Evolutionary conservation across 257 asterid genomes (phyloP).

Genomic region (Solanum tacnaense): DNA sequence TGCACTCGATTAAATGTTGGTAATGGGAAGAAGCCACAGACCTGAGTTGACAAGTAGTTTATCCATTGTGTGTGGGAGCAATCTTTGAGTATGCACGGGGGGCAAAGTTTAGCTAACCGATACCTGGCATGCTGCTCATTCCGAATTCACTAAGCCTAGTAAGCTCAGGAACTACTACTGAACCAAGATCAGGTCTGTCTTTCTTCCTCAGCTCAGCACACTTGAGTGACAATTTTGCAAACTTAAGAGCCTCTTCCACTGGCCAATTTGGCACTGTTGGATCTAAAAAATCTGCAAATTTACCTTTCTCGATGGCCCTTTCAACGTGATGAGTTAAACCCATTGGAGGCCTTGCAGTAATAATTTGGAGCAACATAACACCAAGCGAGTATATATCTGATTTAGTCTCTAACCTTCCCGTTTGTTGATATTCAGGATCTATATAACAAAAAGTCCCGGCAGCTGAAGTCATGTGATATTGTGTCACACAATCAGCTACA

Average conservation of each 20-base stretch:
- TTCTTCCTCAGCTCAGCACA: conserved; percentile 61
- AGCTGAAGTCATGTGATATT: conserved; percentile 73
- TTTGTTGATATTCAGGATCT: conserved; percentile 79
- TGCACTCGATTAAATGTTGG: background rate
- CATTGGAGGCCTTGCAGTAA: conserved; percentile 81
- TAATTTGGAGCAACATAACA: conserved; percentile 52
- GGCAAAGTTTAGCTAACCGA: background rate
- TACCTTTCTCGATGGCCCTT: conserved; percentile 41
- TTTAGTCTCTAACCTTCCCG: conserved; percentile 63
- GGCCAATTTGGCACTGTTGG: conserved; percentile 76
- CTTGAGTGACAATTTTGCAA: conserved; percentile 42
- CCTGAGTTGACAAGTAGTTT: background rate
- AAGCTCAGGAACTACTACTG: conserved; percentile 55
- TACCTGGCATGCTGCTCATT: background rate
- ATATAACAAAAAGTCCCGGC: conserved; percentile 83
- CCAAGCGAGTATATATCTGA: conserved; percentile 70
- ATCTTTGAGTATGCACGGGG: background rate
- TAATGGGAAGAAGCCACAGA: background rate
- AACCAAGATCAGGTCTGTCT: conserved; percentile 65
- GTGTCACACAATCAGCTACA: conserved; percentile 55
- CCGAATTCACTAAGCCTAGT: conserved; percentile 42
- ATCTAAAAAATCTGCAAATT: conserved; percentile 49
- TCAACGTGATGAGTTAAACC: conserved; percentile 65
- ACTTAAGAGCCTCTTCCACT: conserved; percentile 34
- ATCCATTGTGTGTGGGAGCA: background rate